These are phyloP conservation scores for Salvia splendens DNA, from an alignment of 257 asterid genomes.

Conservation along the genomic window DNA sequence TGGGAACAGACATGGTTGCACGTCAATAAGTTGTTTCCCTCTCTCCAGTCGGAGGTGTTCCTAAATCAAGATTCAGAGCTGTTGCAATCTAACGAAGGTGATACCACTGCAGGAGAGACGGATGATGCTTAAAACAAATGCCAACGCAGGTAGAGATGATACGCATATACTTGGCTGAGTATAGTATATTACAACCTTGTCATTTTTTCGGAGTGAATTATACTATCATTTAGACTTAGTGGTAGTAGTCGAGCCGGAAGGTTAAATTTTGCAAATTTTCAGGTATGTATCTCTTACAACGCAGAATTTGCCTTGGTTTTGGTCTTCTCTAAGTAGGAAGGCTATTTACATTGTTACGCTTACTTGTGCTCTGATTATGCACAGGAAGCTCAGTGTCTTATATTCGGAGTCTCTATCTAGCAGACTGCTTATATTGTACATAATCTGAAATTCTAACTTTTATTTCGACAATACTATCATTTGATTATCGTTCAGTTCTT, in stretches of 20 bases:
- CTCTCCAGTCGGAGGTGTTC: slow-evolving; percentile 70
- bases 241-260: slow-evolving; percentile 21
- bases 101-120: slow-evolving; percentile 23
- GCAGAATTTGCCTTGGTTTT: slow-evolving; percentile 28
- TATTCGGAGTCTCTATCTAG: slow-evolving; percentile 25
- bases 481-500: too few relatives aligned
- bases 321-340: slow-evolving; percentile 30
- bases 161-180: background rate
- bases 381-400: slow-evolving; percentile 30
- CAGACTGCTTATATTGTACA: slow-evolving; percentile 49
- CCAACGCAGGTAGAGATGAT: slow-evolving; percentile 17
- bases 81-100: slow-evolving; percentile 32
- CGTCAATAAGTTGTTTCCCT: slow-evolving; percentile 74
- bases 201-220: slow-evolving; percentile 17
- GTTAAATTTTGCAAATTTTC: background rate
- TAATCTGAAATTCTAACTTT: slow-evolving; percentile 40
- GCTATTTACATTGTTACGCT: background rate
- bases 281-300: slow-evolving; percentile 16
- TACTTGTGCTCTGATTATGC: slow-evolving; percentile 24
- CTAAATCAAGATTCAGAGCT: slow-evolving; percentile 55
- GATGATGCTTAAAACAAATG: slow-evolving; percentile 33
- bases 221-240: slow-evolving; percentile 30
- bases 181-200: slow-evolving; percentile 18
- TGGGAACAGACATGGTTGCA: slow-evolving; percentile 98
- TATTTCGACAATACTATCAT: background rate